Evolutionary conservation across 225 moss, liverwort and hornwort species (phyloP).

Genomic region (Sphagnum tenellum): DNA sequence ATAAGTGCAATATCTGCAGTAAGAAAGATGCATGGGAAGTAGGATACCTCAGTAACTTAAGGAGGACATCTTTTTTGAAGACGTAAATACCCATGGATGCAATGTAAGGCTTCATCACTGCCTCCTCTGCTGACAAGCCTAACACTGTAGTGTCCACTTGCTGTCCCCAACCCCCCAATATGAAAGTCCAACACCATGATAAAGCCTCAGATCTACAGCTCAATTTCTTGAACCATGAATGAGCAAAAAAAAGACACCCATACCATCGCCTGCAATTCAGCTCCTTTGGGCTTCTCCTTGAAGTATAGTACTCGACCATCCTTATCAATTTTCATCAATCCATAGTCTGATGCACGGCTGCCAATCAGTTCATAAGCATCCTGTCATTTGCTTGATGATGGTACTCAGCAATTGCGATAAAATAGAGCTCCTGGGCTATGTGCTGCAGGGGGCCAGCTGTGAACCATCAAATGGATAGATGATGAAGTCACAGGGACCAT

Average conservation of each 20-base stretch:
- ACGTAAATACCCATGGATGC: conserved; percentile 86
- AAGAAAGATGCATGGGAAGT: neutral
- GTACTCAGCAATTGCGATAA: too few relatives aligned
- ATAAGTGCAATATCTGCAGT: too few relatives aligned
- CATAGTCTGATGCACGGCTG: conserved; percentile 78
- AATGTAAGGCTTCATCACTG: conserved; percentile 59
- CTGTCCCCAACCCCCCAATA: conserved; percentile 9
- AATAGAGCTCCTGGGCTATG: too few relatives aligned
- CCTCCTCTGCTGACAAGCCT: conserved; percentile 46
- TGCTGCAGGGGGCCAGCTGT: too few relatives aligned
- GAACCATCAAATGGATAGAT: too few relatives aligned
- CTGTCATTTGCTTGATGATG: too few relatives aligned
- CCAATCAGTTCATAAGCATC: neutral
- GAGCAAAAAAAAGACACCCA: neutral
- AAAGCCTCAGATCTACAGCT: neutral
- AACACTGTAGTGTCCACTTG: conserved; percentile 74
- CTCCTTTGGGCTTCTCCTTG: conserved; percentile 74
- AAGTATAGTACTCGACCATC: conserved; percentile 46
- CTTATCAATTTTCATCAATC: conserved; percentile 68
- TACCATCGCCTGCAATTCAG: conserved; percentile 60
- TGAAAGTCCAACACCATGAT: neutral
- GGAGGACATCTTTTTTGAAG: conserved; percentile 62
- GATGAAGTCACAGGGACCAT: too few relatives aligned
- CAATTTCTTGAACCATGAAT: neutral
- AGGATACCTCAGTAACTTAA: conserved; percentile 36